Base-by-base conservation (phyloP, 495 filamentous ascomycete genomes). In the Glonium stellatum region DNA sequence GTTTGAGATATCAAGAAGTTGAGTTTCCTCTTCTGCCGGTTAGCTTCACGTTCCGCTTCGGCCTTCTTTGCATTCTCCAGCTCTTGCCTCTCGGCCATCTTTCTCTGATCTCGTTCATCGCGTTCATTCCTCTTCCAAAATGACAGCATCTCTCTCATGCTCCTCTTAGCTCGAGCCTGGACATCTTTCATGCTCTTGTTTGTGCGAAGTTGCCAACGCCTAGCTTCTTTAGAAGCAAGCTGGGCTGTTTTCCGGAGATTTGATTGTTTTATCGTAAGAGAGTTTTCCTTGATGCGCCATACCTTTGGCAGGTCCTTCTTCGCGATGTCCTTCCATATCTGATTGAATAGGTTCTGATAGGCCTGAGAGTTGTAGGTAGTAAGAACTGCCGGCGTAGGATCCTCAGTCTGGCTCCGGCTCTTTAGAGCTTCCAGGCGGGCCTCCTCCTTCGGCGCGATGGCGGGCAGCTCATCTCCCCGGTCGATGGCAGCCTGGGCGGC, bases 41-140 rank as follows among this genome's bases (percentile, higher is more conserved):
- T 96, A 10, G 93, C 89, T 78, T 99, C 93, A 59, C 93, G 91
- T 59, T 96, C 92, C 1, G 92, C 92, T 74, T 99, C 93, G 54
- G 90, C 92, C 75, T 90, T 95, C 75, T 92, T 92, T 23, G 93
- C 92, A 64, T 92, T 92, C 70, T 99, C 93, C 19, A 97, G 82
- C 74, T 97, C 95, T 72, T 97, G 92, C 70, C 87, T 89, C 77
- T 99, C 93, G 13, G 93, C 95, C 49, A 89, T 82, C 70, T 95
- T 95, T 53, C 93, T 86, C 59, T 95, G 77, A 68, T 97, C 93
- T 61, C 95, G 87, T 73, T 99, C 93, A 68, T 97, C 95, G 41
- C 91, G 84, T 75, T 99, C 93, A 73, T 99, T 99, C 51, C 92
- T 87, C 72, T 97, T 97, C 93, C 93, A 99, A 84, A 97, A 99